These are phyloP conservation scores for Xylaria sp. DNA, from an alignment of 2,329 filamentous ascomycete genomes.

Conservation along the genomic window DNA sequence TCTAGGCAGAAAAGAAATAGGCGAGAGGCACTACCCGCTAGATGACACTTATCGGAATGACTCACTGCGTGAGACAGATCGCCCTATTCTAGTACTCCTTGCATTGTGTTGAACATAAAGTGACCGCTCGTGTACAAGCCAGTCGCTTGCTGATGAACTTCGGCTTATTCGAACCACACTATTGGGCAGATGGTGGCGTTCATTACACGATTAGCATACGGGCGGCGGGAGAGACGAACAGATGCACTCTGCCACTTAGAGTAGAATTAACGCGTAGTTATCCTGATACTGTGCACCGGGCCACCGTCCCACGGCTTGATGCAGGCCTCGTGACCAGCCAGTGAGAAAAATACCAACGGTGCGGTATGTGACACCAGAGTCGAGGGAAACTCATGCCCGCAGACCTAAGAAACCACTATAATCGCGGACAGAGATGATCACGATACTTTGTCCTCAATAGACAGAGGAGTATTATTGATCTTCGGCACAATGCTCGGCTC, in stretches of 20 bases:
- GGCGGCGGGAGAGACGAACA: constrained; percentile 22
- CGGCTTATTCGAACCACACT: constrained; percentile 8
- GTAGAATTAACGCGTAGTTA: constrained; percentile 16
- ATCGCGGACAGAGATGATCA: constrained; percentile 3
- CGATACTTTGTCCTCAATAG: constrained; percentile 18
- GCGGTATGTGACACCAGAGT: constrained; percentile 27
- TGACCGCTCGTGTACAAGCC: constrained; percentile 15
- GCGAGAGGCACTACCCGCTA: constrained; percentile 10
- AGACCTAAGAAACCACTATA: constrained; percentile 1
- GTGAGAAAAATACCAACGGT: constrained; percentile 19
- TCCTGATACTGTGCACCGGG: constrained; percentile 19
- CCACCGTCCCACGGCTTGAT: constrained; percentile 34
- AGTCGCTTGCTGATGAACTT: constrained; percentile 14
- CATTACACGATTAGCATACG: constrained; percentile 1
- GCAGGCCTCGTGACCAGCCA: constrained; percentile 32
- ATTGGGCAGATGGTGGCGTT: constrained; percentile 21
- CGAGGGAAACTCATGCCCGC: constrained; percentile 5
- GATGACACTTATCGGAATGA: constrained; percentile 22
- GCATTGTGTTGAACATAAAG: constrained; percentile 30
- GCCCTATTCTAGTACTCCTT: constrained; percentile 28
- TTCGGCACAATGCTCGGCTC: constrained; percentile 42
- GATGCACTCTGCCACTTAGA: constrained; percentile 24
- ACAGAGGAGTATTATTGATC: constrained; percentile 28
- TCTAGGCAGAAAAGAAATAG: constrained; percentile 10
- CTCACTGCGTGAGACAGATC: constrained; percentile 35